A percentile compares a stretch with the other conserved stretches of the same genome.
phyloP scores from a whole-genome alignment of 2,329 filamentous ascomycete genomes.

The Metarhizium anisopliae region DNA sequence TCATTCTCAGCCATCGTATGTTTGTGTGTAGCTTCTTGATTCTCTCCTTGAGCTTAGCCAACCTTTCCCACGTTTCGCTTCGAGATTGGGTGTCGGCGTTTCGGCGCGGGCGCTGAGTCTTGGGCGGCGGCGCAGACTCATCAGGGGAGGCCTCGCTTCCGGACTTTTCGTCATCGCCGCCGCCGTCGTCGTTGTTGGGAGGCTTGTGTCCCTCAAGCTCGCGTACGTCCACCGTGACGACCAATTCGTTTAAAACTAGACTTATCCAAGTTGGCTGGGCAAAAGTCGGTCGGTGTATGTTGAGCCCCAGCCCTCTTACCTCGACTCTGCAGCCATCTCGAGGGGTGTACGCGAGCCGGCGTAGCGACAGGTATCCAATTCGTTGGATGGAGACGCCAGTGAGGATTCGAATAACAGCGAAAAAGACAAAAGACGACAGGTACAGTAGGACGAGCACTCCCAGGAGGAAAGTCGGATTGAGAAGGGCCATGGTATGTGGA shows the following conservation, averaged over 20 bases:
- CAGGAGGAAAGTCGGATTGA: conserved; percentile 73
- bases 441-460: conserved; percentile 81
- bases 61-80: conserved; percentile 70
- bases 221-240: conserved; percentile 70
- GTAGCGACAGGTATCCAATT: conserved; percentile 84
- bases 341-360: conserved; percentile 82
- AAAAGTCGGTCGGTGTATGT: conserved; percentile 88
- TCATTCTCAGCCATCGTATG: conserved; percentile 79
- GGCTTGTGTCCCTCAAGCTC: conserved; percentile 47
- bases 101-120: conserved; percentile 7
- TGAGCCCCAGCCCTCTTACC: conserved; percentile 78
- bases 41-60: conserved; percentile 72
- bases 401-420: conserved; percentile 83
- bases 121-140: conserved; percentile 6
- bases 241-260: conserved; percentile 76
- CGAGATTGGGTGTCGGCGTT: conserved; percentile 28
- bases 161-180: conserved; percentile 15
- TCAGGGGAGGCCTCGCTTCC: conserved; percentile 17
- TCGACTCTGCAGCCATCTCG: conserved; percentile 84
- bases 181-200: conserved; percentile 18
- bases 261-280: conserved; percentile 96
- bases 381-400: conserved; percentile 95
- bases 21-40: conserved; percentile 81
- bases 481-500: conserved; percentile 45
- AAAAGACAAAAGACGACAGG: conserved; percentile 83